Evolutionary conservation across 2,329 filamentous ascomycete genomes (phyloP).

Genomic region (Hypoxylon sp.): DNA sequence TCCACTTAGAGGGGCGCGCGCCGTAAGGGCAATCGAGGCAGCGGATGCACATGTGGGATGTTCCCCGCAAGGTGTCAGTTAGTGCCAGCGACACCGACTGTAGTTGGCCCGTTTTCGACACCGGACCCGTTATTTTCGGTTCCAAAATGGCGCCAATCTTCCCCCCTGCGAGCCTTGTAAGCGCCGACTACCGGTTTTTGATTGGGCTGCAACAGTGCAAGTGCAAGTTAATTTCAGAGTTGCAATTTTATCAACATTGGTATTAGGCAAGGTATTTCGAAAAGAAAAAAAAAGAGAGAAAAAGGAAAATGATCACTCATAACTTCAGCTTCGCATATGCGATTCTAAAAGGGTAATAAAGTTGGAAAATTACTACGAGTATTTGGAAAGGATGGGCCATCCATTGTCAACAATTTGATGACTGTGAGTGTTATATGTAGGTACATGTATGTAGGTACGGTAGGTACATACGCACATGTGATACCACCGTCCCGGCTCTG

Average conservation of each 20-base stretch:
- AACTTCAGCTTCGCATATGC: constrained; percentile 7
- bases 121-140: constrained; percentile 42
- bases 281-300: background rate
- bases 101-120: constrained; percentile 45
- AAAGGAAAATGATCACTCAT: background rate
- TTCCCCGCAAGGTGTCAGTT: constrained; percentile 42
- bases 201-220: constrained; percentile 30
- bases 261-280: constrained; percentile 3
- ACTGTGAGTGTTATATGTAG: background rate
- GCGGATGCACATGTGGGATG: constrained; percentile 13
- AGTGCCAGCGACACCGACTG: constrained; percentile 26
- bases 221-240: constrained; percentile 16
- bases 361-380: background rate
- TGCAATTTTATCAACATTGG: constrained; percentile 9
- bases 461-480: background rate
- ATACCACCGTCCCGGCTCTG: constrained; percentile 21
- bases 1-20: constrained; percentile 23
- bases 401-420: background rate
- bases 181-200: constrained; percentile 29
- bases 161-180: constrained; percentile 31
- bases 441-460: background rate
- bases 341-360: background rate
- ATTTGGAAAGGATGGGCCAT: background rate
- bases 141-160: constrained; percentile 31
- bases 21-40: constrained; percentile 20